Percentiles rank a stretch among this genome's conserved stretches.
Conservation (phyloP, 1,139 yeast species). For the Magnusiomyces magnusii region DNA sequence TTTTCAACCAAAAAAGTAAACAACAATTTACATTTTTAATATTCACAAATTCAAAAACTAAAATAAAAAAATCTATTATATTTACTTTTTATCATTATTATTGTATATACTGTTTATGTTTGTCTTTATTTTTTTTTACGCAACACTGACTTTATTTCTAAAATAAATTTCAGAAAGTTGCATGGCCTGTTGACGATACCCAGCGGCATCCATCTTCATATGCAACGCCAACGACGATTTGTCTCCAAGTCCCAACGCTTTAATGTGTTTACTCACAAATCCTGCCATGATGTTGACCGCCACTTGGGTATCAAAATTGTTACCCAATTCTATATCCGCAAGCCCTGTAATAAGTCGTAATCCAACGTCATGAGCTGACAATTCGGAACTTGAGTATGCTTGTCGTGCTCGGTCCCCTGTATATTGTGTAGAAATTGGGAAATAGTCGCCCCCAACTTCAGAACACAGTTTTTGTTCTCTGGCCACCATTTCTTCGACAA, state of each 20-base stretch:
- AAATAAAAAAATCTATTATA: no score
- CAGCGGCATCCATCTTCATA: conserved; percentile 7
- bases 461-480: not conserved
- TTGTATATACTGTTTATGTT: no score
- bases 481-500: conserved; percentile 9
- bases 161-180: not conserved
- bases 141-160: not conserved
- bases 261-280: conserved; percentile 37
- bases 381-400: not conserved
- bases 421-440: conserved; percentile 17
- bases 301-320: conserved; percentile 35
- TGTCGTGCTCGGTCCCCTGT: conserved; percentile 14
- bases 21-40: no score
- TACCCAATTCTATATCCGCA: conserved; percentile 35
- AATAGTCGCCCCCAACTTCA: not conserved
- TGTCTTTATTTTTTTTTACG: not conserved
- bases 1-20: no score
- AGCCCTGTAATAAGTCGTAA: conserved; percentile 33
- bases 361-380: conserved; percentile 10
- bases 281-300: conserved; percentile 49
- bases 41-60: no score
- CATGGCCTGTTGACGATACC: not conserved
- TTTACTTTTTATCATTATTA: no score
- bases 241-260: conserved; percentile 14
- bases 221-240: conserved; percentile 2